Evolutionary conservation across 441 rosid genomes (phyloP), one percentile per base, ranked within the genome.

Genomic region (Erodium texanum): DNA sequence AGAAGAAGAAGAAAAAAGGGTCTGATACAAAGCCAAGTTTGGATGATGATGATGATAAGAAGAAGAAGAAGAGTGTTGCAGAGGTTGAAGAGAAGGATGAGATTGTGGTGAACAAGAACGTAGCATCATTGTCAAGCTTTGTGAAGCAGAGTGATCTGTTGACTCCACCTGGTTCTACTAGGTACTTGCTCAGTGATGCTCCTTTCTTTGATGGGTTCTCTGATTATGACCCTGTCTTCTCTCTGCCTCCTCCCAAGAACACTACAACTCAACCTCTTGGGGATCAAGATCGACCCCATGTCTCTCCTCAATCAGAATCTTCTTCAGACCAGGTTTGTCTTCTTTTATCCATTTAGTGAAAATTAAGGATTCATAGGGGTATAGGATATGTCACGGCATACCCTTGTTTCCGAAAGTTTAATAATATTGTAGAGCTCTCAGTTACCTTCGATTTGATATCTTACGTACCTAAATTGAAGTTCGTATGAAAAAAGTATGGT

Each of bases 121-220:
- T 58, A 2, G 15, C 63, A 22, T 20, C 15, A 7, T 1, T 34
- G 7, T 34, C 41, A 1, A 75, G 75, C 54, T 72, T 50, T 75
- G 76, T 52, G 41, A 34, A 6, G 41, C 41, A 34, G 58, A 70
- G 70, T 64, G 87, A 79, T 23, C 74, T 84, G 36, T 75, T 80
- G 14, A 86, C 91, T 11, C 97, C 96, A 9, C 87, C 90, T 58
- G 93, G 86, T 15, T 93, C 96, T 10, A 78, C 96, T 0, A 79
- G 97, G 73, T 88, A 79, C 74, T 85, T 91, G 20, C 66, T 91
- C 75, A 75, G 85, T 7, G 84, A 87, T 22, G 23, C 75, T 0
- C 71, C 68, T 27, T 74, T 72, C 38, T 58, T 74, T 7, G 89
- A 85, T 19, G 87, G 89, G 65, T 70, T 85, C 2, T 68, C 82